Evolutionary conservation across 345 rosid genomes (phyloP), one percentile per base, ranked within the genome.

Genomic region (Orychophragmus violaceus): DNA sequence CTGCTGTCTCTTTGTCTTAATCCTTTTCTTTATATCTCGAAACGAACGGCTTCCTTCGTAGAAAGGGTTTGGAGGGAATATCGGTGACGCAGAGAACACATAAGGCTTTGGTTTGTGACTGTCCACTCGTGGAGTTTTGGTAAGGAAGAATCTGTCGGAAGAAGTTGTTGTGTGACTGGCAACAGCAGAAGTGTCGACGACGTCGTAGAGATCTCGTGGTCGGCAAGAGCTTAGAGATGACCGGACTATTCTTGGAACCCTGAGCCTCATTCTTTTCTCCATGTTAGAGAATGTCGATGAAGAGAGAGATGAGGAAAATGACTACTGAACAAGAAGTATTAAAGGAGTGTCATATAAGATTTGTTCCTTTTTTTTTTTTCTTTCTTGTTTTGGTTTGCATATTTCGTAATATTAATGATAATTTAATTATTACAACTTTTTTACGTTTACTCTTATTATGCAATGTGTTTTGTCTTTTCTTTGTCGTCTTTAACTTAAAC

Each of bases 171-270:
- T 56, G 13, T 52, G 50, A 30, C 62, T 65, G 3, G 62, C 19
- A 32, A 59, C 59, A 33, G 72, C 52, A 59, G 22, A 51, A 24
- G 77, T 82, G 29, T 85, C 87, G 21, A 76, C 77, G 19, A 82
- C 89, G 68, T 86, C 97, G 62, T 84, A 72, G 22, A 82, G 25
- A 71, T 83, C 77, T 51, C 86, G 59, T 70, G 84, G 54, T 48
- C 85, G 79, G 71, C 97, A 91, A 5, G 89, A 77, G 36, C 66
- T 71, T 23, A 89, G 80, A 32, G 97, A 83, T 59, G 88, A 67
- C 2, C 81, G 84, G 66, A 88, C 77, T 71, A 88, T 67, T 65
- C 87, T 83, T 70, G 91, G 81, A 78, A 91, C 70, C 51, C 82
- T 74, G 46, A 69, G 81, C 75, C 73, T 89, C 68, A 89, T 73